phyloP scores from a whole-genome alignment of 345 rosid species.

The Bruguiera gymnorhiza region DNA sequence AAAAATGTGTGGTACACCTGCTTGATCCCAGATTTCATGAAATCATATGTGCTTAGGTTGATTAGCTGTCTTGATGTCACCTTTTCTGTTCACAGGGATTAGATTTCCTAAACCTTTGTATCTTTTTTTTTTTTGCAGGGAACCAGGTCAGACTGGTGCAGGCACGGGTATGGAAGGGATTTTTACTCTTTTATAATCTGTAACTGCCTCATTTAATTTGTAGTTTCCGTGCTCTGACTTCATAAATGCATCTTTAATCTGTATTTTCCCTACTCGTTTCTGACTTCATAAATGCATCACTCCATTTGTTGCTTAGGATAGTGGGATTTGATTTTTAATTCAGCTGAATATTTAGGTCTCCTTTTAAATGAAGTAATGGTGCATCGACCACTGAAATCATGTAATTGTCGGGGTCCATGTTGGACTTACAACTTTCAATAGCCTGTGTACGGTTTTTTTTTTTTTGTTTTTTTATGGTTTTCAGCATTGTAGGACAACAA shows the following conservation, averaged over 20 bases:
- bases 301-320: too few species aligned
- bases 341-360: too few species aligned
- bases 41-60: background rate
- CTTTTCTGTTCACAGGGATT: too few species aligned
- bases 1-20: background rate
- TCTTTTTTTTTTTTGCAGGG: conserved; percentile 38
- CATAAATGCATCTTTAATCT: background rate
- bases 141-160: conserved; percentile 40
- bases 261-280: too few species aligned
- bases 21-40: background rate
- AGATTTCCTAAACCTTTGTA: conserved; percentile 5
- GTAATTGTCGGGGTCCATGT: too few species aligned
- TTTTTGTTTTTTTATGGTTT: background rate
- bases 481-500: conserved; percentile 38
- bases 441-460: background rate
- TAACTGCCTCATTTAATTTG: too few species aligned
- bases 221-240: background rate
- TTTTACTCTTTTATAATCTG: too few species aligned
- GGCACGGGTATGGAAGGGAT: conserved; percentile 37
- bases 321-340: too few species aligned
- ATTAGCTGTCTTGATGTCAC: too few species aligned
- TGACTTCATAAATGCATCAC: background rate
- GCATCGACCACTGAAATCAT: too few species aligned
- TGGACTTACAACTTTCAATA: background rate
- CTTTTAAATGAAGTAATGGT: too few species aligned